Evolutionary conservation across 2,329 filamentous ascomycete species (phyloP), one percentile per base, ranked within the genome.

Genomic region (Nigrospora sphaerica): DNA sequence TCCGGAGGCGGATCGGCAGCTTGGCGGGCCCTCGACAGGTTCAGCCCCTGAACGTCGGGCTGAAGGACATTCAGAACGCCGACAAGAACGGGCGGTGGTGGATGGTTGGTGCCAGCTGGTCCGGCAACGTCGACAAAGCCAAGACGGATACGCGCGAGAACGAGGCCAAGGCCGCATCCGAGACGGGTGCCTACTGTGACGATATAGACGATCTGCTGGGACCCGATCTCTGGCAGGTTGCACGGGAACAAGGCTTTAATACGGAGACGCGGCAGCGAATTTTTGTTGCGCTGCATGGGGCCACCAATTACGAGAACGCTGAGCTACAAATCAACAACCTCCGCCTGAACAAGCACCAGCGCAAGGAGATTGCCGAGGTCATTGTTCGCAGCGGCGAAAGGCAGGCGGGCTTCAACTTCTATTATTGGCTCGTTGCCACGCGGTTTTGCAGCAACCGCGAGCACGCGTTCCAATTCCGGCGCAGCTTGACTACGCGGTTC

Each of bases 31-130:
- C 67, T 69, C 56, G 63, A 72, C 57, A 78, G 73, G 49, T 71
- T 86, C 48, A 89, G 49, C 89, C 93, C 4, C 75, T 98, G 49
- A 82, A 88, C 10, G 83, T 96, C 47, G 83, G 86, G 12, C 74
- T 96, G 4, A 74, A 78, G 34, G 93, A 98, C 58, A 88, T 98
- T 44, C 82, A 82, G 52, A 81, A 91, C 51, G 85, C 85, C 1
- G 86, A 92, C 36, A 92, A 86, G 61, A 87, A 85, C 61, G 93
- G 93, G 1, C 96, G 95, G 70, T 98, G 93, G 93, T 98, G 93
- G 93, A 80, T 97, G 17, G 88, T 97, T 6, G 93, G 93, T 44
- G 92, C 93, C n/a, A 95, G 90, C 64, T 96, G 92, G 80, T 71
- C 76, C 4, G 78, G 77, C 6, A 55, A 52, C 19, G 38, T 38